Evolutionary conservation across 176 grass and related monocot genomes (phyloP), one percentile per base, ranked within the genome.

Genomic region (Lolium perenne): DNA sequence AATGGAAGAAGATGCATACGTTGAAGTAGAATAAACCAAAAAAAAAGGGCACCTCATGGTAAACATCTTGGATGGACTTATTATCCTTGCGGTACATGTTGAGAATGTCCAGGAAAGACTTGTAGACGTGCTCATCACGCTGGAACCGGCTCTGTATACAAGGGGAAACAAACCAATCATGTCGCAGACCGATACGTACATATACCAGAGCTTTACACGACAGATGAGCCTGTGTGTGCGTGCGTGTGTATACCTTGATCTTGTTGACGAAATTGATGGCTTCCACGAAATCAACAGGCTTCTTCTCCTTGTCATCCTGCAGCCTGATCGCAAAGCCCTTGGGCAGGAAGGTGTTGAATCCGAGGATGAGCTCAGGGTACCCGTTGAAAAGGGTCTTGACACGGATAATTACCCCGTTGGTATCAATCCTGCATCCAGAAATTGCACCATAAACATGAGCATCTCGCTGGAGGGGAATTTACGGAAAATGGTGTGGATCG

Each of bases 61-160:
- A 96, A 73, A 99, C 97, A 16, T 99, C 97, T 76, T 99, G 97
- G 71, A 99, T 99, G 60, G 94, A 92, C 77, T 96, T 99, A 71
- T 96, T 95, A 64, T 99, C 97, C 89, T 94, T 99, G 83, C 97
- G 88, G 47, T 99, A 99, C 97, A 99, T 96, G 89, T 99, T 96
- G 84, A 99, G 94, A 23, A 99, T 96, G 88, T 99, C 97, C 77
- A 99, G 84, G 81, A 99, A 99, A 65, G 97, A 69, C 87, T 99
- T 99, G 91, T 99, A 99, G 38, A 99, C 94, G 75, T 93, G 94
- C 14, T 99, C 97, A 38, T 99, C 97, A 2, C 94, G 80, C 82
- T 92, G 90, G 75, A 99, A 99, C 82, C 97, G 97, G 80, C 66
- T 99, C 97, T 99, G 90, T 38, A 80, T 14, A 35, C 32, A 60